A percentile compares a stretch with the other conserved stretches of the same genome.
Evolutionary conservation across 192 early-diverging fungal genomes (phyloP).

Genomic region (Physocladia obscura): DNA sequence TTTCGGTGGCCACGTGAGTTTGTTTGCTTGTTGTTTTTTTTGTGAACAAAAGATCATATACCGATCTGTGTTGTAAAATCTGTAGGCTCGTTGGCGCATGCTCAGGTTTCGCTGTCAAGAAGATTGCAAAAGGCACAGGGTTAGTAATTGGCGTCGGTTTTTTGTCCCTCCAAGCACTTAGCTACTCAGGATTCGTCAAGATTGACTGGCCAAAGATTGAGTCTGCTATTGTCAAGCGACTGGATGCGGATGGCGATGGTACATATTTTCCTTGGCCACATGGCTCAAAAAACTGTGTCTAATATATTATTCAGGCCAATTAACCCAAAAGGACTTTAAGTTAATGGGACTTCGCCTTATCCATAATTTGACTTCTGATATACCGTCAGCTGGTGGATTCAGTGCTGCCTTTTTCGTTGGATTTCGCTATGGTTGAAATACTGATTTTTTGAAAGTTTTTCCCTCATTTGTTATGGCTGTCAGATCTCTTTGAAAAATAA

Average conservation of each 20-base stretch:
- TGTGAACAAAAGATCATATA: no score
- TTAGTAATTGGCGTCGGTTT: constrained; percentile 39
- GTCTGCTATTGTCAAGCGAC: background rate
- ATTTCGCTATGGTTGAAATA: constrained; percentile 39
- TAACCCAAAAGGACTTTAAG: constrained; percentile 40
- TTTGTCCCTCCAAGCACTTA: constrained; percentile 38
- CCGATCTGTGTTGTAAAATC: no score
- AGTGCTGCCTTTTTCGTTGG: constrained; percentile 40
- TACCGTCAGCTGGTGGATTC: constrained; percentile 43
- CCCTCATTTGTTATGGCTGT: background rate
- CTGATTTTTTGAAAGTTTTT: background rate
- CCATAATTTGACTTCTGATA: constrained; percentile 36
- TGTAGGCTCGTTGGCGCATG: constrained; percentile 31
- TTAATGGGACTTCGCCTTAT: constrained; percentile 23
- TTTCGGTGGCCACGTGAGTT: constrained; percentile 19
- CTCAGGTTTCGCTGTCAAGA: constrained; percentile 45
- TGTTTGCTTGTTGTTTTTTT: background rate
- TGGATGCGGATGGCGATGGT: constrained; percentile 46
- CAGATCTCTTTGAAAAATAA: no score
- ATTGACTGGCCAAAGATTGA: constrained; percentile 44
- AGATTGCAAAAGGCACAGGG: constrained; percentile 40
- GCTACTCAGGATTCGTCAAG: constrained; percentile 34
- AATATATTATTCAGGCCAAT: background rate
- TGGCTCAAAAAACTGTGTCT: background rate
- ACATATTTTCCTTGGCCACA: background rate